phyloP scores from a whole-genome alignment of 176 grass and related monocot genomes.

The Eleusine coracana region DNA sequence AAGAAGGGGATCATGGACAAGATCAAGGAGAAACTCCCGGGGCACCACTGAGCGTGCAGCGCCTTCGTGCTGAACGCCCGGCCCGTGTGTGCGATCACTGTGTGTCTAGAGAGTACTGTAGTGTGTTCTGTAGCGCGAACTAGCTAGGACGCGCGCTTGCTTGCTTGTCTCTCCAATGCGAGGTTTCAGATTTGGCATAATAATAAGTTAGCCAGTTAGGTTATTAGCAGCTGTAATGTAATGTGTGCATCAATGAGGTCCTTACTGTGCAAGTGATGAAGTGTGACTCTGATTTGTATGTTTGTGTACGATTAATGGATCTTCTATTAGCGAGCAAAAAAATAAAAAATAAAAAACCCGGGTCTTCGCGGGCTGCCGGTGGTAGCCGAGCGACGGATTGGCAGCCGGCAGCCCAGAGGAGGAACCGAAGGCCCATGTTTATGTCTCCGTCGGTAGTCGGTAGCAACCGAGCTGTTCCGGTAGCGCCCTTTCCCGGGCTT shows the following conservation, averaged over 20 bases:
- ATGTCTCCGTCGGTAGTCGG: background rate
- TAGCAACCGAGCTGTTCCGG: background rate
- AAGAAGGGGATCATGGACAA: constrained; percentile 85
- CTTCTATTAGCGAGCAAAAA: too few relatives aligned
- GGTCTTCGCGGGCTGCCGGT: too few relatives aligned
- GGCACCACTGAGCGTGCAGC: constrained; percentile 44
- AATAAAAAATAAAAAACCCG: too few relatives aligned
- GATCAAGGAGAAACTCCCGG: constrained; percentile 88
- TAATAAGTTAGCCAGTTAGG: background rate
- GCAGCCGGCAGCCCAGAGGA: background rate
- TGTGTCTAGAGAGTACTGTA: too few relatives aligned
- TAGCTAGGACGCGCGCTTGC: background rate
- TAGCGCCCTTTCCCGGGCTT: background rate
- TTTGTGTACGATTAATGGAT: background rate
- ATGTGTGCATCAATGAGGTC: background rate
- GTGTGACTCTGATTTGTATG: too few relatives aligned
- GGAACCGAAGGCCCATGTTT: background rate
- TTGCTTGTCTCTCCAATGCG: background rate
- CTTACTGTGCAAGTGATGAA: background rate
- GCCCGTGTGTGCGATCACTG: background rate
- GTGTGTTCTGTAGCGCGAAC: background rate
- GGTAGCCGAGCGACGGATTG: too few relatives aligned
- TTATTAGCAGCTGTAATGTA: background rate
- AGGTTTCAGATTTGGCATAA: background rate
- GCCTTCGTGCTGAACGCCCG: background rate